Base-by-base conservation (phyloP, 768 basidiomycete species). In the Pleurotus citrinopileatus region DNA sequence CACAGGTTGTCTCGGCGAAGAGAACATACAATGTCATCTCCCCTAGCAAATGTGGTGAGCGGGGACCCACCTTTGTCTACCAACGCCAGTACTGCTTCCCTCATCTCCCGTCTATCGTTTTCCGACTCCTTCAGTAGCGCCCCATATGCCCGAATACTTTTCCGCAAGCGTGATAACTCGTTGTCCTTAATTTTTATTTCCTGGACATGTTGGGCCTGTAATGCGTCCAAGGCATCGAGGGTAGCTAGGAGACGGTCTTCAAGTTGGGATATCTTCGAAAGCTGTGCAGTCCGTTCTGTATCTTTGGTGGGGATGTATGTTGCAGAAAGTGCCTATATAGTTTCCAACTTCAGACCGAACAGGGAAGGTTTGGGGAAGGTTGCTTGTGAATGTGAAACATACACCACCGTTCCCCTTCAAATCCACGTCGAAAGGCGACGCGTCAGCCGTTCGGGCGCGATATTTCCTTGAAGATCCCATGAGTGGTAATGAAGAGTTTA, bases 31-130 rank as follows among this genome's bases (percentile, higher is more conserved):
- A 19, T 13, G 26, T 15, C 3, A 25, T 20, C 8, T 9, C 3
- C 19, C 7, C 7, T 40, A n/a, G 17, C 38, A 40, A 40, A n/a
- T n/a, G n/a, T n/a, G n/a, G n/a, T 20, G 7, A n/a, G 34, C 25
- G 28, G 15, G 22, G 17, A 69, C 79, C 36, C 59, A 85, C 85
- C 80, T 80, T 81, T 83, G 64, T 82, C 73, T n/a, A 82, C 73
- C 36, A 86, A 62, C 47, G 74, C 64, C 45, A 73, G 59, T 1
- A 86, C 79, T 4, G 76, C 79, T 38, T 82, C 79, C 57, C 77
- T 71, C 61, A 84, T 60, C 52, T 82, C 79, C 60, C 84, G 79
- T 53, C 66, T 69, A 58, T 86, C 81, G 2, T 63, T 60, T 63
- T 84, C 59, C 12, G 53, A 38, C 7, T 26, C 55, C 13, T 32